Evolutionary conservation across 352 stramenopile genomes (phyloP), one percentile per base, ranked within the genome.

Genomic region (Globisporangium radiosum): DNA sequence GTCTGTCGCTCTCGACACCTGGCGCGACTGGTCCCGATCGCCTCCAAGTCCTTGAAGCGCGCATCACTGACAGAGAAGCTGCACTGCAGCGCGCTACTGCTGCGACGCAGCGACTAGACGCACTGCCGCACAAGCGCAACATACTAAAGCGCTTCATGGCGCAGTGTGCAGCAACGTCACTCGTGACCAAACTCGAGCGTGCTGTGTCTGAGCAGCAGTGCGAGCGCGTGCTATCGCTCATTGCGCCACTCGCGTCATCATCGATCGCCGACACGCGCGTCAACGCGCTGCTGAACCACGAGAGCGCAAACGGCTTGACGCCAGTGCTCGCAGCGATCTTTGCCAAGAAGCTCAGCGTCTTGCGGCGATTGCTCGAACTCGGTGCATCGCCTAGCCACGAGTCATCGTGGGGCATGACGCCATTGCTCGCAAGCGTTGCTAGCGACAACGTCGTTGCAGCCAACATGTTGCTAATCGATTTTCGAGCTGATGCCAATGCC

Each of bases 301-400:
- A 90, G 48, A 88, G 80, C 19, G 42, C 62, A 19, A 87, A 87
- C 13, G 71, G 71, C 5, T 69, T 87, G 8, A 88, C 78, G 11
- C 76, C 78, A 33, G 53, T 74, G 40, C 61, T 90, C 3, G 69
- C 67, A 4, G 45, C 75, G n/a, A 83, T 88, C 43, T 78, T 78
- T 36, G 60, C 60, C 39, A 5, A 59, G 5, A 74, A 80, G 38
- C 52, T 72, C 8, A 53, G 52, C 3, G 40, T 80, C 8, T 44
- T 88, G 60, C 64, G 80, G 40, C 60, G 59, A n/a, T 45, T 90
- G 25, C 60, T 88, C 11, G 68, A 86, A 43, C 53, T 85, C 0
- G 78, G 78, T 1, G 67, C 76, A 5, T 81, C 71, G 2, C 63
- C 71, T 13, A 52, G 86, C n/a, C 52, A 56, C 0, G 74, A 87